phyloP scores from a whole-genome alignment of 768 basidiomycete genomes.

The Trametes punicea region DNA sequence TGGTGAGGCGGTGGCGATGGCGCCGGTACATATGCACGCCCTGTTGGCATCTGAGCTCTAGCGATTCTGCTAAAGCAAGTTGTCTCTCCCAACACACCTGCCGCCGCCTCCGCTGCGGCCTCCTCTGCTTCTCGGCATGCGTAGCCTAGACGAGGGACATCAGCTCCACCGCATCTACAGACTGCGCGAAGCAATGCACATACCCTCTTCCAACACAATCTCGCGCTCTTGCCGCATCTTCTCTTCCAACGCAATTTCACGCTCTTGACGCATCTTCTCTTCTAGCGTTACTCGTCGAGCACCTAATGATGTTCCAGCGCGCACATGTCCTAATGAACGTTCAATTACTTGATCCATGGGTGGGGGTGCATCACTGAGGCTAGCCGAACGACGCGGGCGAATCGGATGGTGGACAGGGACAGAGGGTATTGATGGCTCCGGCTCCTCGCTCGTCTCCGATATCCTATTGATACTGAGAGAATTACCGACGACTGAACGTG shows the following conservation, averaged over 20 bases:
- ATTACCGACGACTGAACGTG: slow-evolving; percentile 11
- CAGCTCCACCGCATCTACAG: background rate
- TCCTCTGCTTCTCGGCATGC: slow-evolving; percentile 28
- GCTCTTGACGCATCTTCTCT: slow-evolving; percentile 39
- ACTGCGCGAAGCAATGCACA: slow-evolving; percentile 4
- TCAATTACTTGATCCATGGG: slow-evolving; percentile 9
- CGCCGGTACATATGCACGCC: slow-evolving; percentile 25
- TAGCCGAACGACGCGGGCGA: slow-evolving; percentile 70
- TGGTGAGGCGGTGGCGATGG: slow-evolving; percentile 53
- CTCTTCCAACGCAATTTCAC: slow-evolving; percentile 42
- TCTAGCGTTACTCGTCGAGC: slow-evolving; percentile 43
- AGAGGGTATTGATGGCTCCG: slow-evolving; percentile 22
- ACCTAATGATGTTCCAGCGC: slow-evolving; percentile 44
- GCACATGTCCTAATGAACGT: slow-evolving; percentile 21
- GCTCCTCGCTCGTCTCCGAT: slow-evolving; percentile 18
- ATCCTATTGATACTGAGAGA: slow-evolving; percentile 24
- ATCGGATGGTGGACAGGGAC: slow-evolving; percentile 35
- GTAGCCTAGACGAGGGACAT: slow-evolving; percentile 28
- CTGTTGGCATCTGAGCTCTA: slow-evolving; percentile 15
- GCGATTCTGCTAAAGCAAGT: background rate
- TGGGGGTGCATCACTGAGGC: slow-evolving; percentile 53
- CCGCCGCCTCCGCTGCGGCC: slow-evolving; percentile 34
- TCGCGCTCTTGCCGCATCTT: slow-evolving; percentile 35
- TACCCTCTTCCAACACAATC: slow-evolving; percentile 42
- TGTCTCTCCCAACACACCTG: slow-evolving; percentile 10